Base-by-base conservation (phyloP, 805 yeast genomes). In the Candida insectorum region DNA sequence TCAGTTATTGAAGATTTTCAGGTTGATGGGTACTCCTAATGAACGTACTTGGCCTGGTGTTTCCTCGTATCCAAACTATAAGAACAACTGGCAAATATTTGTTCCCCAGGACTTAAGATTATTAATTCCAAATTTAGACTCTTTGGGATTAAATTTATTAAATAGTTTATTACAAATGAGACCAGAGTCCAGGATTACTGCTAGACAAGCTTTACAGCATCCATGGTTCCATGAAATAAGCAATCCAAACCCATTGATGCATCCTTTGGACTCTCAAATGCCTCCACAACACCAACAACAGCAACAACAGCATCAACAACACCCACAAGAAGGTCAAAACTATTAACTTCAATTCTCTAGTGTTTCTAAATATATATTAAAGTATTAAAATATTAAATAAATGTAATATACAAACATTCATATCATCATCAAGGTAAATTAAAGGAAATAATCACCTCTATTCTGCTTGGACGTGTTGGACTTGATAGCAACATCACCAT, bases 11-110 rank as follows among this genome's bases (percentile, higher is more conserved):
- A 85, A 86, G 55, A 93, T 93, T 33, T 93, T 93, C 67, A 78
- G 94, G 55, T 69, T 89, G 16, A 79, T 93, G 84, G 98, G 98
- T 15, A 93, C 98, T 2, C 98, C 98, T 25, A 86, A 82, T 52
- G 98, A 93, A 59, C 70, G 82, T 41, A 81, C 95, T 17, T 93
- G 98, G 98, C 97, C 98, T 1, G 96, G 95, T n/a, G 83, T 93
- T 26, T 81, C 94, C 10, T 80, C 78, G 39, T 74, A 85, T 48
- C 94, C 97, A 24, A 91, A 93, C 58, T 93, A 81, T 61, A 79
- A 85, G 59, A 71, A 79, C 34, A 84, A 82, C 51, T 88, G 89
- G 75, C 88, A 84, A 42, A 73, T 85, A 23, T 91, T 82, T 64
- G 79, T 85, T 30, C 88, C 95, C 9, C 96, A 91, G 60, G 96